Percentiles rank a stretch among this genome's conserved stretches.
Conservation (phyloP, 257 asterid genomes). For the Asclepias syriaca region DNA sequence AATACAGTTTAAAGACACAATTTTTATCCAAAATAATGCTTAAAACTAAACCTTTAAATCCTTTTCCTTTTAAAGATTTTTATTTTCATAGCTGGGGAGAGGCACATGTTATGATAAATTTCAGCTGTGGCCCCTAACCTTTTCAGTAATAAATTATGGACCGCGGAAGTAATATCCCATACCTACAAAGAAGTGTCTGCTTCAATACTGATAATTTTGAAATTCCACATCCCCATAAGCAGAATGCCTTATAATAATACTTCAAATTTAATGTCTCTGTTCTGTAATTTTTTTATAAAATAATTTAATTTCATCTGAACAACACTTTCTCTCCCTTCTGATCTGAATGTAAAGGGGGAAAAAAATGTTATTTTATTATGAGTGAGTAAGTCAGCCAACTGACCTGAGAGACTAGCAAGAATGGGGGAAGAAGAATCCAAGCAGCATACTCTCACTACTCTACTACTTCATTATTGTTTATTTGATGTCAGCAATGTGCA, state of each 20-base stretch:
- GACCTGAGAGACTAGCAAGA: constrained; percentile 5
- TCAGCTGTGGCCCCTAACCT: neutral
- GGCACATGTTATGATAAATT: neutral
- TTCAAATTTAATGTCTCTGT: neutral
- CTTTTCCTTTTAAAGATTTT: too few relatives aligned
- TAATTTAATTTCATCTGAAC: neutral
- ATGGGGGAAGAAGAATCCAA: constrained; percentile 22
- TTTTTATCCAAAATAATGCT: neutral
- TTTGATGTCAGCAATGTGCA: constrained; percentile 27
- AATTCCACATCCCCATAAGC: neutral
- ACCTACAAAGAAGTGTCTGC: neutral
- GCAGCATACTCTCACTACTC: constrained; percentile 4
- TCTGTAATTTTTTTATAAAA: neutral
- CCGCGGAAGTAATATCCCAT: constrained; percentile 2
- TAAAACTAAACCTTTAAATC: neutral
- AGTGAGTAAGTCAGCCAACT: constrained; percentile 4
- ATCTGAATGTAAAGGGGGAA: neutral
- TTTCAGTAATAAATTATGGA: neutral
- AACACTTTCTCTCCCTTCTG: neutral
- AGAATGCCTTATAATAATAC: neutral
- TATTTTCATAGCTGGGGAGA: neutral
- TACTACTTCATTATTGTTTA: neutral
- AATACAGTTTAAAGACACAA: neutral
- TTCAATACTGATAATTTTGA: constrained; percentile 3
- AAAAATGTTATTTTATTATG: neutral